Base-by-base conservation (phyloP, 257 asterid species). In the Capsicum chinense region DNA sequence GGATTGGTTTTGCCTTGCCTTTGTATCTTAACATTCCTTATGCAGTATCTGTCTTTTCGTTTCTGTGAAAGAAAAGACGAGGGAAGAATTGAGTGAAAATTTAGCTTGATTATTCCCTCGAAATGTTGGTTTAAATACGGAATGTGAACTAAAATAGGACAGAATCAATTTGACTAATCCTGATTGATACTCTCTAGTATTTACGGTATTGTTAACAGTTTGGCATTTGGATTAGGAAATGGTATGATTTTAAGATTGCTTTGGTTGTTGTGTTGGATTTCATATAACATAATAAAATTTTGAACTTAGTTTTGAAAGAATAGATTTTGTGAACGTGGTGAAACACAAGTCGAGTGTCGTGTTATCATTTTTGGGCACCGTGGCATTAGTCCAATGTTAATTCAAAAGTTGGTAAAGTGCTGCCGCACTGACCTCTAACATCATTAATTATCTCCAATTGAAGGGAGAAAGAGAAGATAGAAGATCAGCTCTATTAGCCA, bases 151-250 rank as follows among this genome's bases (percentile, higher is more conserved):
- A 66, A 35, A 7, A 2, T 66, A 5, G 48, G 73, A 66, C 13
- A n/a, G 48, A 35, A 67, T 66, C 21, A 67, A 67, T 5, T 67
- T 67, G 76, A 67, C 13, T 67, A 67, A 37, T 67, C 47, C 47
- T 33, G 33, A 12, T 5, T 64, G 71, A 33, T 33, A 64, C 69
- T 60, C 69, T 10, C 71, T 64, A 26, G 47, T 33, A 11, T 64
- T 64, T 26, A 64, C 71, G 33, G 12, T 33, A 64, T 64, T 64
- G 8, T 64, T 5, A 64, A 64, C 71, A 12, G 71, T 12, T 70
- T 39, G 15, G 56, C 26, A 39, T 69, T 70, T 70, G 79, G 79
- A 70, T 70, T 70, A 70, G 35, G 21, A 70, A 70, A 71, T 12
- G 5, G 39, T 21, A 71, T n/a, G 9, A 39, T 39, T 39, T 39